These are phyloP conservation scores for Cyberlindnera bimundalis DNA, from an alignment of 805 yeast species.

Conservation along the genomic window DNA sequence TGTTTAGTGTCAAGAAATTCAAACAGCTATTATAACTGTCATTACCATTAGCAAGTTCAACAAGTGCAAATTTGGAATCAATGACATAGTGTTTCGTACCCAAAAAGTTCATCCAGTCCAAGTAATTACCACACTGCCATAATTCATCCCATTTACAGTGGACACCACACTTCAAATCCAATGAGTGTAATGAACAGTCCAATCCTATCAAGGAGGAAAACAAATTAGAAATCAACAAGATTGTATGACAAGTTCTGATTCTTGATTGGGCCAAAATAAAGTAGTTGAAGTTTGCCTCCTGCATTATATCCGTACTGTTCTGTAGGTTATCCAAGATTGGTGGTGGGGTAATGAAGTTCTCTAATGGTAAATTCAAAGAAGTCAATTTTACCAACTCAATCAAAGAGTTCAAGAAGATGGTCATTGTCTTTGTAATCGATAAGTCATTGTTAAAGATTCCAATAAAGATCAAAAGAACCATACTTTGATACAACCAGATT, in stretches of 20 bases:
- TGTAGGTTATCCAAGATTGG: conserved; percentile 35
- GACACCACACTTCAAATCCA: conserved; percentile 59
- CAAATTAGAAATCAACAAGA: conserved; percentile 55
- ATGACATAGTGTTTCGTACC: conserved; percentile 36
- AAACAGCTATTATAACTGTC: conserved; percentile 44
- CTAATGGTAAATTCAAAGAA: conserved; percentile 61
- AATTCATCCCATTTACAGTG: conserved; percentile 58
- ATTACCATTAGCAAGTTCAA: conserved; percentile 53
- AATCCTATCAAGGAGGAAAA: conserved; percentile 47
- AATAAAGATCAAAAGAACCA: conserved; percentile 75
- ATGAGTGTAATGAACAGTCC: conserved; percentile 40
- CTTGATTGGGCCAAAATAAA: conserved; percentile 74
- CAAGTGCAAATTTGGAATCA: conserved; percentile 52
- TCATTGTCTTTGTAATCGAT: conserved; percentile 71
- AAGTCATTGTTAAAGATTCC: conserved; percentile 72
- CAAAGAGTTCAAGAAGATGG: conserved; percentile 77
- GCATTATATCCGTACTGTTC: conserved; percentile 27
- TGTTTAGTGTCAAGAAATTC: conserved; percentile 41
- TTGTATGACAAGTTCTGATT: conserved; percentile 67
- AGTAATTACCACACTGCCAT: conserved; percentile 50
- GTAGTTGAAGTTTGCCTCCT: conserved; percentile 38
- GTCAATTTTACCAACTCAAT: conserved; percentile 74
- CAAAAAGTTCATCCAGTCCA: conserved; percentile 49
- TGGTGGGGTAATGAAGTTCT: conserved; percentile 39
- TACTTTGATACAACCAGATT: conserved; percentile 81